A percentile compares a stretch with the other conserved stretches of the same genome.
These are phyloP conservation scores for Suhomyces maxii DNA, from an alignment of 1,139 yeast species.

Conservation along the genomic window DNA sequence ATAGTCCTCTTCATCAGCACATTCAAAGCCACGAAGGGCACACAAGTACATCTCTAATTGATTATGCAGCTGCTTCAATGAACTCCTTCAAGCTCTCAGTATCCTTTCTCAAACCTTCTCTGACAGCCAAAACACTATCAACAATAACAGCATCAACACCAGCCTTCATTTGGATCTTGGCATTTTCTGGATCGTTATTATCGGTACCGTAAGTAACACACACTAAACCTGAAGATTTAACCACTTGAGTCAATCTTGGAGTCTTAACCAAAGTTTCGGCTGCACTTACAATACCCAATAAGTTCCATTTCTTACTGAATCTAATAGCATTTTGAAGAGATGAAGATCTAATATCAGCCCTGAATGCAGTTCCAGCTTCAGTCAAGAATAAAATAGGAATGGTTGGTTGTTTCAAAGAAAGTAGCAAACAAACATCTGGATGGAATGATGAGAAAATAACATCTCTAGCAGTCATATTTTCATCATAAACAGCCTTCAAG, in stretches of 20 bases:
- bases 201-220: conserved; percentile 89
- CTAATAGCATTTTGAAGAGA: conserved; percentile 90
- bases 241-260: conserved; percentile 85
- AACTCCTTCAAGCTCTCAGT: conserved; percentile 14
- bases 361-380: conserved; percentile 76
- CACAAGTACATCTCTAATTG: no score
- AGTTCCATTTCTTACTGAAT: conserved; percentile 88
- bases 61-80: conserved; percentile 9
- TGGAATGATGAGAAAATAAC: conserved; percentile 91
- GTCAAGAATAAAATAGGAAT: conserved; percentile 88
- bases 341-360: conserved; percentile 89
- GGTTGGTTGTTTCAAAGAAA: conserved; percentile 90
- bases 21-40: no score
- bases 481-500: conserved; percentile 74
- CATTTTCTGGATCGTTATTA: conserved; percentile 84
- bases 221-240: conserved; percentile 86
- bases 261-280: conserved; percentile 82
- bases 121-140: conserved; percentile 88
- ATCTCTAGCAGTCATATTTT: conserved; percentile 74
- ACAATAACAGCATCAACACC: conserved; percentile 98
- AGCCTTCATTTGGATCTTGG: conserved; percentile 83
- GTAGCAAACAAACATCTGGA: conserved; percentile 85
- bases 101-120: conserved; percentile 68
- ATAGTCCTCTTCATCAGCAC: no score
- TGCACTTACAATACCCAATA: conserved; percentile 90